phyloP scores from a whole-genome alignment of 1,284 basidiomycete species.

The Fomitopsis schrenkii region DNA sequence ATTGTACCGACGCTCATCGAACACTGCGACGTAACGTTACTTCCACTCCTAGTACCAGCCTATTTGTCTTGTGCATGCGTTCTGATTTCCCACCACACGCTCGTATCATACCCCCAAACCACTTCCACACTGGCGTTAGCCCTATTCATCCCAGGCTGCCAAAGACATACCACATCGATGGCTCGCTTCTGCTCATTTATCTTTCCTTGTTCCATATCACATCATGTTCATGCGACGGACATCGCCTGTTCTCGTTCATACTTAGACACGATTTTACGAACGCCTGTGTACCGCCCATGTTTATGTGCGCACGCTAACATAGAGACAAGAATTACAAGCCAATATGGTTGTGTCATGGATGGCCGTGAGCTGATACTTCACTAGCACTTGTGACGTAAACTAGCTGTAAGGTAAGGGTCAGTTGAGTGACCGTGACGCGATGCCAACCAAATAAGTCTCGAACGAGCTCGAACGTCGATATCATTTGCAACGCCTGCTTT shows the following conservation, averaged over 20 bases:
- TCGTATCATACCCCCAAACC: background rate
- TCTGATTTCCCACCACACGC: background rate
- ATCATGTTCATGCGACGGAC: background rate
- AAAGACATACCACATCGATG: background rate
- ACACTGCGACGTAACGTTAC: background rate
- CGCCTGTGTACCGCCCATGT: background rate
- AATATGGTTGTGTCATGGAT: no score
- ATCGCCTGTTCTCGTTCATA: background rate
- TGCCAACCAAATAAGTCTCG: no score
- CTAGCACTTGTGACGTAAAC: no score
- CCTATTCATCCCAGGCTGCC: background rate
- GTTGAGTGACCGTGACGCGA: no score
- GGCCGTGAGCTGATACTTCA: no score
- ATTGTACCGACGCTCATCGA: background rate
- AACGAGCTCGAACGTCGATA: no score
- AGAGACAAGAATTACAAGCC: no score
- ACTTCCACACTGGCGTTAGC: background rate
- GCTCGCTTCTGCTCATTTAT: background rate
- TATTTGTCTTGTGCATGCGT: background rate
- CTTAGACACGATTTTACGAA: background rate
- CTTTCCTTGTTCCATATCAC: background rate
- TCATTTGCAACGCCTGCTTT: no score
- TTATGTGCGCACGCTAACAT: background rate
- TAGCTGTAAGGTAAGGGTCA: no score
- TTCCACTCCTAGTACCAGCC: background rate